Evolutionary conservation across 352 stramenopile genomes (phyloP), one percentile per base, ranked within the genome.

Genomic region (Globisporangium recalcitrans): DNA sequence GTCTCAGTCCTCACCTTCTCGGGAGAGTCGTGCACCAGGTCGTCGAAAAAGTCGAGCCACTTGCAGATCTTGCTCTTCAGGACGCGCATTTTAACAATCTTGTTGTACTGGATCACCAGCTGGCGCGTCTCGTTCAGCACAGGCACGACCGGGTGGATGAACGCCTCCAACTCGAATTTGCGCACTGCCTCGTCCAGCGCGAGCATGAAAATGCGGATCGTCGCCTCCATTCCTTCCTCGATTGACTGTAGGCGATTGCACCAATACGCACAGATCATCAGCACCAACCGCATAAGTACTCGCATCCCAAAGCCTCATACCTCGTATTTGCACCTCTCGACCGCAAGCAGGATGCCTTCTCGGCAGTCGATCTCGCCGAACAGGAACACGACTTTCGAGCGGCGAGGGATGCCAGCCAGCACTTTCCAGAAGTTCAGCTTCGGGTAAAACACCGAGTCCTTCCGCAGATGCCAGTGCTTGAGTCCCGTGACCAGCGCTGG

Each of bases 361-460:
- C 96, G 78, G 64, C 94, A 98, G 63, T 98, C 96, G 59, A 98
- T 98, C 71, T 98, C 96, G 32, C 96, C 93, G 71, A 98, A 89
- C 40, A 97, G 78, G 44, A 98, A 91, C 22, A 98, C 70, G 7
- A 98, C 88, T 4, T 70, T 73, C 2, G 87, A 75, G 11, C 73
- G 68, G 1, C 16, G 65, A 8, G 87, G 87, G 16, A 95, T 75
- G 11, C 68, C 72, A 1, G 70, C 40, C 16, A 94, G 58, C 3
- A 90, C 77, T 32, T 73, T 76, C 75, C 79, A 91, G 55, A 98
- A 96, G 67, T 98, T 95, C 22, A 78, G 65, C 65, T 97, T 96
- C 1, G 96, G 94, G 72, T 98, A 98, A 60, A 98, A 98, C 7
- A 68, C 71, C 7, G 82, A 90, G 19, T 90, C 78, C 32, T 77